Evolutionary conservation across 208 protist species (phyloP).

Genomic region (Crithidia thermophila): DNA sequence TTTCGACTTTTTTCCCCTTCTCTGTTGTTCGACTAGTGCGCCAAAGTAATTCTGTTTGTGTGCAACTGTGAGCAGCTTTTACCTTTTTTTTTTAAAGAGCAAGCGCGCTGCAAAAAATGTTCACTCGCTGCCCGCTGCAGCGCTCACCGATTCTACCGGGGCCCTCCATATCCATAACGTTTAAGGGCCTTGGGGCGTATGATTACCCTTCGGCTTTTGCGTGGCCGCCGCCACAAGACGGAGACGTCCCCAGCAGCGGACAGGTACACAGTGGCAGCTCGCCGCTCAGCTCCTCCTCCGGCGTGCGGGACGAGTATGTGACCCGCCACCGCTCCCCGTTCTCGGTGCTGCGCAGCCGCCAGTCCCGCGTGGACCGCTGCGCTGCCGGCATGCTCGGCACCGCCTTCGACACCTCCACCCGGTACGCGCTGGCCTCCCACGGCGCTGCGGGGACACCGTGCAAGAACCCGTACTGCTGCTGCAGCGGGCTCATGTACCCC

Average conservation of each 20-base stretch:
- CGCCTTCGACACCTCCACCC: slow-evolving; percentile 5
- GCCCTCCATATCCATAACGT: slow-evolving; percentile 12
- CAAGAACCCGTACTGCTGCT: slow-evolving; percentile 18
- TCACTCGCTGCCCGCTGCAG: not conserved
- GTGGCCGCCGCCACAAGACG: slow-evolving; percentile 24
- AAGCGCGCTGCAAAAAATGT: no score
- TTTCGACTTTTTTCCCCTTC: not conserved
- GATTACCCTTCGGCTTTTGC: slow-evolving; percentile 29
- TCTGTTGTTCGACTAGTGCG: not conserved
- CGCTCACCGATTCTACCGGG: not conserved
- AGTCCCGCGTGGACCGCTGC: slow-evolving; percentile 41
- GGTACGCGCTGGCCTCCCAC: not conserved
- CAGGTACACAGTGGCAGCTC: not conserved
- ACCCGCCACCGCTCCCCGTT: slow-evolving; percentile 61
- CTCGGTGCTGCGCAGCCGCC: slow-evolving; percentile 57
- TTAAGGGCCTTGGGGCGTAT: slow-evolving; percentile 28
- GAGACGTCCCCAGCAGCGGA: not conserved
- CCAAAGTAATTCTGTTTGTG: not conserved
- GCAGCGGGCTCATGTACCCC: slow-evolving; percentile 38
- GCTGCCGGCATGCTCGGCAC: slow-evolving; percentile 35
- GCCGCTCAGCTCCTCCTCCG: not conserved
- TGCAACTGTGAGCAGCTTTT: no score
- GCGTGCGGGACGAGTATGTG: not conserved
- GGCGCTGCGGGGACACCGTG: slow-evolving; percentile 6
- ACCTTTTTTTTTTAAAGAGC: not conserved